Evolutionary conservation across 345 rosid genomes (phyloP).

Genomic region (Euphorbia lathyris): DNA sequence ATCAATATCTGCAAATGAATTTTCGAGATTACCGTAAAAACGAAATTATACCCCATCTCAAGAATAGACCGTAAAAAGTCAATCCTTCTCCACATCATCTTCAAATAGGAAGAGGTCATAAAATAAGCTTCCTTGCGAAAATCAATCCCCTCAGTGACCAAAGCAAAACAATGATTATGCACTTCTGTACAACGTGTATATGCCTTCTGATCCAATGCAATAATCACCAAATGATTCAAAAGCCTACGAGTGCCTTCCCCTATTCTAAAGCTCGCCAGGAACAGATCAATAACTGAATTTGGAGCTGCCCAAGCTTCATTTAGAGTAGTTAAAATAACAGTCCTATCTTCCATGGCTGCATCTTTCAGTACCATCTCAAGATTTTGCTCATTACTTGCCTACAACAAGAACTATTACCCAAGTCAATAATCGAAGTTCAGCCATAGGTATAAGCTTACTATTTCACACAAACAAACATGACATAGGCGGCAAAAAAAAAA

Average conservation of each 20-base stretch:
- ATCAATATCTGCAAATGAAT: background rate
- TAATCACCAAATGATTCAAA: slow-evolving; percentile 64
- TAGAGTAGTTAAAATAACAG: slow-evolving; percentile 74
- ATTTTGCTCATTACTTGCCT: slow-evolving; percentile 31
- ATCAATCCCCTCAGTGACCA: slow-evolving; percentile 63
- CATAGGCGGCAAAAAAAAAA: too few relatives aligned
- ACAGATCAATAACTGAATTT: slow-evolving; percentile 59
- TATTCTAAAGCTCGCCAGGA: slow-evolving; percentile 67
- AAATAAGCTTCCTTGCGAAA: slow-evolving; percentile 74
- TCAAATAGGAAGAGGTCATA: slow-evolving; percentile 74
- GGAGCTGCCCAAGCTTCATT: slow-evolving; percentile 88
- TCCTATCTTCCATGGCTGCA: slow-evolving; percentile 55
- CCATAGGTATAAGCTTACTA: background rate
- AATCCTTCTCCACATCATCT: slow-evolving; percentile 95
- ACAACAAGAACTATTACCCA: background rate
- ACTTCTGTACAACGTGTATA: slow-evolving; percentile 48
- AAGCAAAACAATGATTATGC: slow-evolving; percentile 69
- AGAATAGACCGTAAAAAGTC: slow-evolving; percentile 71
- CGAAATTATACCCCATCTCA: slow-evolving; percentile 76
- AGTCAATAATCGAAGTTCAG: background rate
- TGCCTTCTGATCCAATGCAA: slow-evolving; percentile 71
- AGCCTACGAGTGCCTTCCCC: slow-evolving; percentile 60
- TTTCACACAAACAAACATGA: background rate
- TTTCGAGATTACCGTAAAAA: slow-evolving; percentile 66
- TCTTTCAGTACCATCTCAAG: slow-evolving; percentile 54